Evolutionary conservation across 148 eudicot genomes (phyloP), one percentile per base, ranked within the genome.

Genomic region (Dianthus caryophyllus): DNA sequence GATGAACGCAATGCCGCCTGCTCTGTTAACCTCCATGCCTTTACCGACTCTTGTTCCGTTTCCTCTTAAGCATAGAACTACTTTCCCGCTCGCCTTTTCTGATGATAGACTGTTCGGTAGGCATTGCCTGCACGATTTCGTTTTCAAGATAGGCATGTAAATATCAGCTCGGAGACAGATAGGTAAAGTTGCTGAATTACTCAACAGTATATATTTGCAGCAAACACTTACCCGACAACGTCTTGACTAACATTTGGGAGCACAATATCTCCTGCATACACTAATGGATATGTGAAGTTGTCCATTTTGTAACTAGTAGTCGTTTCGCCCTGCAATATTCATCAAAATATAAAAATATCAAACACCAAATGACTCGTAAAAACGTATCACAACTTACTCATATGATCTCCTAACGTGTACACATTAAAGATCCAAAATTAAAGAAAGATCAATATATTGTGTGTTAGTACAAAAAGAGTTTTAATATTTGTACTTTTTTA

Each of bases 21-120:
- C 98, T 65, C 94, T 81, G 39, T 83, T 83, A 30, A 93, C 96
- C 69, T 89, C 98, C 49, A 65, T 31, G 6, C 96, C 96, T 69
- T 85, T 92, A 21, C 84, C 88, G 5, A 88, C 71, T 62, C 96
- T 80, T 11, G 89, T 78, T 8, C 88, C 88, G 39, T 79, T 80
- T 2, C 98, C 96, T 80, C 88, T 73, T 39, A 87, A 13, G 69
- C 98, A 93, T n/a, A 93, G 25, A 22, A 93, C 89, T 56, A 93
- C 88, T 61, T 83, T 87, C 16, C 96, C 96, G 33, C 51, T 74
- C 0, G 88, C 82, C 69, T 85, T 85, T 51, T 75, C 68, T 0
- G 83, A 73, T 26, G 88, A 84, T 22, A 93, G 84, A 5, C 91
- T 71, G 38, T 85, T 83, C 1, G 94, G 83, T 11, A 93, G 70